Percentiles rank a stretch among this genome's conserved stretches.
phyloP scores from a whole-genome alignment of 495 filamentous ascomycete species.

The Talaromyces borbonicus region DNA sequence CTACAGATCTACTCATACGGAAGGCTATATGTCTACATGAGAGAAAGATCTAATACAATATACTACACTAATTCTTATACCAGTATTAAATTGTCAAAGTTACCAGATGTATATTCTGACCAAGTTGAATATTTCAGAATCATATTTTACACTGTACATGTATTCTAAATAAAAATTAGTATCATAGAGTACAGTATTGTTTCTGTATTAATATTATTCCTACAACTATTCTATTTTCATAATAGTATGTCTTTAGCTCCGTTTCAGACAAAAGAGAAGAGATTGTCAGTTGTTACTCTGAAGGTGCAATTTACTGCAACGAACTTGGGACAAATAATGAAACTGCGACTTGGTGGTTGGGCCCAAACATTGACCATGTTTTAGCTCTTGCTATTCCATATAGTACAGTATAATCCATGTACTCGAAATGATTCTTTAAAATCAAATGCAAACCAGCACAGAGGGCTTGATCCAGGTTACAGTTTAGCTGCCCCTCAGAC shows the following conservation, averaged over 20 bases:
- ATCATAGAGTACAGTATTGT: neutral
- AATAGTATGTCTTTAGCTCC: neutral
- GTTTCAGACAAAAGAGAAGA: neutral
- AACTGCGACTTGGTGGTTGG: conserved; percentile 16
- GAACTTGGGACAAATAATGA: conserved; percentile 6
- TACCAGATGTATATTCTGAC: too few species aligned
- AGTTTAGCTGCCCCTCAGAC: too few species aligned
- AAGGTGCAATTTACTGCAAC: neutral
- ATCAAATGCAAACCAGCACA: neutral
- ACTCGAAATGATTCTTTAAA: neutral
- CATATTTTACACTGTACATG: neutral
- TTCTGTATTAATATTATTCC: neutral
- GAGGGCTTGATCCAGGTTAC: neutral
- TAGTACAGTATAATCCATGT: neutral
- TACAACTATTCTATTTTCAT: neutral
- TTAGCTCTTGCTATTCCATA: conserved; percentile 6
- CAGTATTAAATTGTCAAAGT: too few species aligned
- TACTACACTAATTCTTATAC: too few species aligned
- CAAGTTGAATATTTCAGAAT: neutral
- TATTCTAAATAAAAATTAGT: neutral
- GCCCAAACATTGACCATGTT: conserved; percentile 15
- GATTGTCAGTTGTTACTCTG: neutral
- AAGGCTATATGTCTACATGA: too few species aligned
- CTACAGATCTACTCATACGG: too few species aligned
- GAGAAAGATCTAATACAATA: too few species aligned